Evolutionary conservation across 257 asterid genomes (phyloP), one percentile per base, ranked within the genome.

Genomic region (Rubia yunnanensis): DNA sequence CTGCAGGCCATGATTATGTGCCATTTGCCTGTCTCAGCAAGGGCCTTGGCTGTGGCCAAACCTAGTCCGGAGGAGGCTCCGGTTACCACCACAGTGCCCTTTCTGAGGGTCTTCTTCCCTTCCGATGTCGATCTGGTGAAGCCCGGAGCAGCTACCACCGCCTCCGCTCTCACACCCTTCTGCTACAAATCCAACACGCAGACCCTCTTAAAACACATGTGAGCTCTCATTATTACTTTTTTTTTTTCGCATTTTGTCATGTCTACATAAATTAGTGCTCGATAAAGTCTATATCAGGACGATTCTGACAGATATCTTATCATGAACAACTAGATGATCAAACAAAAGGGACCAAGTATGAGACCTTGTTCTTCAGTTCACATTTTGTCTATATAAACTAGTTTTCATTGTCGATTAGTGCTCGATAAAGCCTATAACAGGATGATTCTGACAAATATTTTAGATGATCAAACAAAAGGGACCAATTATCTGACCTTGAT

Each of bases 61-160:
- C 98, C 97, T 38, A 92, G 62, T 0, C 97, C 95, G 1, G 97
- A 92, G 18, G 96, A 92, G 60, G 98, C 94, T 14, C 98, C 97
- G 0, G 96, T 89, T 66, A 92, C 35, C 0, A 92, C 66, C 10
- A 82, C 95, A 4, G 72, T 84, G 59, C 98, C 97, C 72, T 85
- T 80, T 60, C 98, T 60, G 24, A 84, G 57, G 2, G 94, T 85
- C 80, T 89, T 92, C 83, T 92, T 85, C 38, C 82, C 86, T 60
- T 82, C 85, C 27, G 68, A 60, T 11, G 92, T 52, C 61, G 85
- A 72, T 10, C 79, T 77, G 46, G 82, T 80, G 62, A 75, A 63
- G 22, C 78, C 75, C 23, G 95, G 99, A 24, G 92, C 48, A 0
- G 92, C 76, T 53, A 81, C 80, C 8, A 76, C 81, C 23, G 92